Conservation (phyloP, 352 stramenopile species). For the Pythium myriotylum region DNA sequence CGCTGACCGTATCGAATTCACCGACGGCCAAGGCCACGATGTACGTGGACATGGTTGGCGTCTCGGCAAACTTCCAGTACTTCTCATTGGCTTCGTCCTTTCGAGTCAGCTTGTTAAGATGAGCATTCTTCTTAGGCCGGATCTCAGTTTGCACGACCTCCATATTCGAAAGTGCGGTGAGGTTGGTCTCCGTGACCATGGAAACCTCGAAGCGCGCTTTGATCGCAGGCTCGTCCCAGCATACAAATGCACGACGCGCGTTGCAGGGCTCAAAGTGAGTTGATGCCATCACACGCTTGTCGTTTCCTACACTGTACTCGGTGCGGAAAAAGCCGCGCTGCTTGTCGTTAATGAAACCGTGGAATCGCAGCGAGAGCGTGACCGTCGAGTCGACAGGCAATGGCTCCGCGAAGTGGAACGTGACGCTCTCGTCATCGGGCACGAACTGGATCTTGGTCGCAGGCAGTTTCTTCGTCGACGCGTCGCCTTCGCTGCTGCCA, state of each 20-base stretch:
- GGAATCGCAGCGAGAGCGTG: constrained; percentile 52
- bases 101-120: constrained; percentile 46
- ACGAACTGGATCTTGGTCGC: constrained; percentile 50
- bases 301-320: constrained; percentile 89
- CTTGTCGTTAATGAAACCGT: constrained; percentile 86
- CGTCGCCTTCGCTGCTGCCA: constrained; percentile 17
- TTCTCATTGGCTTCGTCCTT: constrained; percentile 48
- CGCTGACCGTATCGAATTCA: constrained; percentile 95
- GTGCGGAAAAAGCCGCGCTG: constrained; percentile 96
- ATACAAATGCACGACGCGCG: constrained; percentile 94
- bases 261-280: constrained; percentile 84
- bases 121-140: constrained; percentile 52
- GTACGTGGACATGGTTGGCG: constrained; percentile 97
- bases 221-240: constrained; percentile 96
- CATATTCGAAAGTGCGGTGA: constrained; percentile 96
- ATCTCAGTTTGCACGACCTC: constrained; percentile 86
- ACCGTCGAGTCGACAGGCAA: constrained; percentile 34
- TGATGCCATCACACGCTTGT: constrained; percentile 93
- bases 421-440: constrained; percentile 55
- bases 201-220: constrained; percentile 95
- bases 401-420: constrained; percentile 53
- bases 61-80: constrained; percentile 86
- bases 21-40: constrained; percentile 94
- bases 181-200: constrained; percentile 88
- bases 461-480: constrained; percentile 28